Conservation (phyloP, 176 grass and related monocot species). For the Alopecurus myosuroides region DNA sequence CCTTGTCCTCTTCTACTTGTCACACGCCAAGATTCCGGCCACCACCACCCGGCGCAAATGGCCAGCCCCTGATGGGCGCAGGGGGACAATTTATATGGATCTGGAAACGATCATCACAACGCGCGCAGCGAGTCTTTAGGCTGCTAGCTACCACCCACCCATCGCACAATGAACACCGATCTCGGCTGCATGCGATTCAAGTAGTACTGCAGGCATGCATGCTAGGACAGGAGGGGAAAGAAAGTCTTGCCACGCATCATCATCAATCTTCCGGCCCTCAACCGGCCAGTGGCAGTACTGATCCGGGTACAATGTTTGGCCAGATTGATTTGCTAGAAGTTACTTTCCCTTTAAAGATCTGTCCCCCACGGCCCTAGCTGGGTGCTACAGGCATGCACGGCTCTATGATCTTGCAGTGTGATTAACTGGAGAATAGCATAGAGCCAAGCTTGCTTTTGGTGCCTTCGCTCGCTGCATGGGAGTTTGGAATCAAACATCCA, state of each 20-base stretch:
- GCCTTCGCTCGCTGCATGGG: constrained; percentile 13
- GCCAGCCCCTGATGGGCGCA: constrained; percentile 8
- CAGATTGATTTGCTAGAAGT: neutral
- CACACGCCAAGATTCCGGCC: constrained; percentile 43
- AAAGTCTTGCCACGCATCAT: constrained; percentile 42
- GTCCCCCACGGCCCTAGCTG: neutral
- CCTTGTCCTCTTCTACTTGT: constrained; percentile 45
- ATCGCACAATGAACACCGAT: constrained; percentile 8
- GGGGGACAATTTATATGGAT: constrained; percentile 60
- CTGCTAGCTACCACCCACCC: neutral
- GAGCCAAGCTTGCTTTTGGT: neutral
- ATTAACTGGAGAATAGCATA: neutral
- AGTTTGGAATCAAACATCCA: constrained; percentile 23
- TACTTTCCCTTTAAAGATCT: constrained; percentile 32
- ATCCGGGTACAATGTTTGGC: constrained; percentile 21
- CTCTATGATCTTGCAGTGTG: neutral
- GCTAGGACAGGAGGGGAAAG: neutral
- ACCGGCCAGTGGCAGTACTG: neutral
- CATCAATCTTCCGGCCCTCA: neutral
- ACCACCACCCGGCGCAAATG: neutral
- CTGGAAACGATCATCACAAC: constrained; percentile 25
- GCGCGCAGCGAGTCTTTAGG: neutral
- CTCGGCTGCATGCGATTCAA: constrained; percentile 10
- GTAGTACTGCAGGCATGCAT: neutral
- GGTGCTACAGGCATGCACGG: constrained; percentile 6